Percentiles rank a stretch among this genome's conserved stretches.
Conservation (phyloP, 148 eudicot genomes). For the Linanthus parryae region DNA sequence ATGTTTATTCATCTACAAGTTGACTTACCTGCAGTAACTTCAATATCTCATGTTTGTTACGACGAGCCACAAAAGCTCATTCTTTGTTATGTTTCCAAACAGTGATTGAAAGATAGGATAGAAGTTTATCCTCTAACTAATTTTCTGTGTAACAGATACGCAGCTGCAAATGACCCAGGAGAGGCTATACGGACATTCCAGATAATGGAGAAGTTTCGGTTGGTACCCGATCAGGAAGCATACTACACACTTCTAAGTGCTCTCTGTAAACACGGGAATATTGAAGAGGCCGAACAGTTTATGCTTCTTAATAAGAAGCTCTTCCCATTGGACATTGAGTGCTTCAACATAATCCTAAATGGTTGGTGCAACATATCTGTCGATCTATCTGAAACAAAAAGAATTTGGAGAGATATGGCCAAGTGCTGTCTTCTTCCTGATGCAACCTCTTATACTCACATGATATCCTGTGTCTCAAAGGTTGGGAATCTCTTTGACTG, state of each 20-base stretch:
- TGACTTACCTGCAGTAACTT: no score
- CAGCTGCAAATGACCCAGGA: constrained; percentile 55
- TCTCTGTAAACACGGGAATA: constrained; percentile 68
- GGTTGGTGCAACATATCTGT: constrained; percentile 70
- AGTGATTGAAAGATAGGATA: no score
- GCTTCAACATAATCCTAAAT: constrained; percentile 76
- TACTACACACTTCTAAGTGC: constrained; percentile 50
- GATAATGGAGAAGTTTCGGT: constrained; percentile 63
- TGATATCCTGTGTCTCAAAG: constrained; percentile 76
- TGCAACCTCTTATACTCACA: constrained; percentile 59
- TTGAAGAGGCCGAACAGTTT: constrained; percentile 90
- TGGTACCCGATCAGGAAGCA: constrained; percentile 53
- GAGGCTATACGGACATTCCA: constrained; percentile 77
- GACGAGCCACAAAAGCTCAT: no score
- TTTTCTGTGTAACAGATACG: constrained; percentile 42
- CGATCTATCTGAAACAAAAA: constrained; percentile 72
- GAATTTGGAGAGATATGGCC: constrained; percentile 95
- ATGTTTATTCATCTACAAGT: no score
- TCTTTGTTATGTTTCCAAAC: no score
- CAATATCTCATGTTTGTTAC: no score
- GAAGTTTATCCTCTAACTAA: no score
- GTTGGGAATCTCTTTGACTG: constrained; percentile 76
- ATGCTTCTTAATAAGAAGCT: constrained; percentile 63
- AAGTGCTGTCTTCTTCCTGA: constrained; percentile 58
- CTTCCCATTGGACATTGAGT: constrained; percentile 68